A percentile compares a stretch with the other conserved stretches of the same genome.
phyloP scores from a whole-genome alignment of 371 early-diverging fungal species.

The Mortierella sp. region DNA sequence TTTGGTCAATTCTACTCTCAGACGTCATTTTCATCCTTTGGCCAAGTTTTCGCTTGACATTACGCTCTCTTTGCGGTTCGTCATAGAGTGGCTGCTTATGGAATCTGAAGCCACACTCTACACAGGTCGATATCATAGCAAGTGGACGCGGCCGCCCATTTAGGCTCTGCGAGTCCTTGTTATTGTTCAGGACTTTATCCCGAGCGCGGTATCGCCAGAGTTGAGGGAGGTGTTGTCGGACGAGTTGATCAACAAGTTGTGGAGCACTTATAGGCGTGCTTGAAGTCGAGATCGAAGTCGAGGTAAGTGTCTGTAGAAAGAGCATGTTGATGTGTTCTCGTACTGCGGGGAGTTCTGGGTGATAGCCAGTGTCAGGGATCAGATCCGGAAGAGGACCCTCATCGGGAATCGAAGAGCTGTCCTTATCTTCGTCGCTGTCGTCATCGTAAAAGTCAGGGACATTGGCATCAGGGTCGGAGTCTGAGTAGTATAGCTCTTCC shows the following conservation, averaged over 20 bases:
- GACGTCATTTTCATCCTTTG: too few species aligned
- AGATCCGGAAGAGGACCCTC: background rate
- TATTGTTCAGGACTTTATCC: background rate
- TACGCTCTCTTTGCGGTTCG: slow-evolving; percentile 5
- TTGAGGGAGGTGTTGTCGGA: slow-evolving; percentile 17
- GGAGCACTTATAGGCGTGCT: background rate
- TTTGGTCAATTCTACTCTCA: too few species aligned
- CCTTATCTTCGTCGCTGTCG: background rate
- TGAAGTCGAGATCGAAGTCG: background rate
- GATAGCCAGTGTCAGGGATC: background rate
- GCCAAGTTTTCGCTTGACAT: background rate
- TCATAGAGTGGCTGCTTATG: slow-evolving; percentile 20
- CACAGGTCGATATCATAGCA: slow-evolving; percentile 20
- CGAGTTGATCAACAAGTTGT: slow-evolving; percentile 20
- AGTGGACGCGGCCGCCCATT: slow-evolving; percentile 8
- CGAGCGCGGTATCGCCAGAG: slow-evolving; percentile 20
- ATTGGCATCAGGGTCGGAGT: background rate
- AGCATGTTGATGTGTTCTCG: slow-evolving; percentile 6
- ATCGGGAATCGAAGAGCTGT: too few species aligned
- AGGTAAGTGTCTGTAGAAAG: background rate
- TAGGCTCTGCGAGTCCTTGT: background rate
- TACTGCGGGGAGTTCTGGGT: slow-evolving; percentile 8
- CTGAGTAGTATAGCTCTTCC: background rate
- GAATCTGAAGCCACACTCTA: slow-evolving; percentile 35
- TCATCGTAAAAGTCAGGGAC: background rate